These are phyloP conservation scores for Boechera divaricarpa DNA, from an alignment of 345 rosid genomes.

Conservation along the genomic window DNA sequence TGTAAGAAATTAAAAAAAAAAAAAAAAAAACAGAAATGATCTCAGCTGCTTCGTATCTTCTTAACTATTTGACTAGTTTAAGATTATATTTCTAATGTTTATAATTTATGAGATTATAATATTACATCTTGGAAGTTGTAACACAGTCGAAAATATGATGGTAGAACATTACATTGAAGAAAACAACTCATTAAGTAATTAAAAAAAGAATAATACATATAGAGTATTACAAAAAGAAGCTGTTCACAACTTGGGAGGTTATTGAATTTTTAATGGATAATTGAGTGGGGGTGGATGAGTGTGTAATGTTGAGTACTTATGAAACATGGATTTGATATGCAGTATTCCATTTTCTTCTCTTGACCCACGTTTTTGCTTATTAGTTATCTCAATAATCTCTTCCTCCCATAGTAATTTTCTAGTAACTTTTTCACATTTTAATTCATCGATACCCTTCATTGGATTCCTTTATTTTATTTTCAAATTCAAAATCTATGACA, in stretches of 20 bases:
- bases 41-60: background rate
- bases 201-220: background rate
- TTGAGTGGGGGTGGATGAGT: constrained; percentile 40
- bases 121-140: constrained; percentile 33
- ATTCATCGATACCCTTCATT: constrained; percentile 15
- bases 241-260: constrained; percentile 36
- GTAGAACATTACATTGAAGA: constrained; percentile 16
- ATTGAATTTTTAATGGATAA: background rate
- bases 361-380: constrained; percentile 29
- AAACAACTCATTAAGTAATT: background rate
- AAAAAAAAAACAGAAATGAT: background rate
- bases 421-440: background rate
- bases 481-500: background rate
- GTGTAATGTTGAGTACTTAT: constrained; percentile 43
- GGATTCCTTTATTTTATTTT: constrained; percentile 10
- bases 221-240: constrained; percentile 18
- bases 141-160: background rate
- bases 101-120: background rate
- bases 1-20: background rate
- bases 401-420: constrained; percentile 6
- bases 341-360: constrained; percentile 13
- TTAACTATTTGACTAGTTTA: background rate
- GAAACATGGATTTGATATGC: constrained; percentile 47
- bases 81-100: constrained; percentile 1
- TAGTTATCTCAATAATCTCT: constrained; percentile 21